Evolutionary conservation across 2,329 filamentous ascomycete species (phyloP).

Genomic region (Talaromyces sp.): DNA sequence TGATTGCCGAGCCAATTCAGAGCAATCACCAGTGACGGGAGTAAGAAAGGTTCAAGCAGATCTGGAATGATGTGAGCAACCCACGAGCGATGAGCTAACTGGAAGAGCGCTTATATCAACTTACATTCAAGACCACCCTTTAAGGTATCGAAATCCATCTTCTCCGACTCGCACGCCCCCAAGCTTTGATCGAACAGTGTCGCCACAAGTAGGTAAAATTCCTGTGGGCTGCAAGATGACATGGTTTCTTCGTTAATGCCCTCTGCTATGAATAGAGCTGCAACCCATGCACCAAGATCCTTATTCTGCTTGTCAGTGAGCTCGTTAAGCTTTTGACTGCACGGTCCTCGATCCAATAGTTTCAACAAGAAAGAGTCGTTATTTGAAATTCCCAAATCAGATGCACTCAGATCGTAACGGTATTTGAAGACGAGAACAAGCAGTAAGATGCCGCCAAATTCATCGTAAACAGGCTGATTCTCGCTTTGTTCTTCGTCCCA

Average conservation of each 20-base stretch:
- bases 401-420: slow-evolving; percentile 57
- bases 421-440: slow-evolving; percentile 61
- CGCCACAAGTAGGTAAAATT: slow-evolving; percentile 65
- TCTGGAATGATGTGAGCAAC: slow-evolving; percentile 45
- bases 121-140: slow-evolving; percentile 65
- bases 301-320: slow-evolving; percentile 59
- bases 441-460: slow-evolving; percentile 64
- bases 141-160: slow-evolving; percentile 60
- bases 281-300: slow-evolving; percentile 63
- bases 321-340: slow-evolving; percentile 53
- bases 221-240: slow-evolving; percentile 65
- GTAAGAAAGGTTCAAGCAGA: slow-evolving; percentile 64
- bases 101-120: slow-evolving; percentile 20
- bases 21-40: slow-evolving; percentile 63
- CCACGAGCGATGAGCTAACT: slow-evolving; percentile 12
- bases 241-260: slow-evolving; percentile 67
- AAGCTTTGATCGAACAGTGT: slow-evolving; percentile 65
- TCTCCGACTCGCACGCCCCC: slow-evolving; percentile 58
- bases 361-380: slow-evolving; percentile 59
- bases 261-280: slow-evolving; percentile 64
- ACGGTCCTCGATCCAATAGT: slow-evolving; percentile 52
- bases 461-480: slow-evolving; percentile 67
- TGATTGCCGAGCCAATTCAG: slow-evolving; percentile 62
- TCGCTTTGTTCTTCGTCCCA: slow-evolving; percentile 68
- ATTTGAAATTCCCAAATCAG: slow-evolving; percentile 56